These are phyloP conservation scores for Hyaloscypha bicolor DNA, from an alignment of 495 filamentous ascomycete genomes.

Conservation along the genomic window DNA sequence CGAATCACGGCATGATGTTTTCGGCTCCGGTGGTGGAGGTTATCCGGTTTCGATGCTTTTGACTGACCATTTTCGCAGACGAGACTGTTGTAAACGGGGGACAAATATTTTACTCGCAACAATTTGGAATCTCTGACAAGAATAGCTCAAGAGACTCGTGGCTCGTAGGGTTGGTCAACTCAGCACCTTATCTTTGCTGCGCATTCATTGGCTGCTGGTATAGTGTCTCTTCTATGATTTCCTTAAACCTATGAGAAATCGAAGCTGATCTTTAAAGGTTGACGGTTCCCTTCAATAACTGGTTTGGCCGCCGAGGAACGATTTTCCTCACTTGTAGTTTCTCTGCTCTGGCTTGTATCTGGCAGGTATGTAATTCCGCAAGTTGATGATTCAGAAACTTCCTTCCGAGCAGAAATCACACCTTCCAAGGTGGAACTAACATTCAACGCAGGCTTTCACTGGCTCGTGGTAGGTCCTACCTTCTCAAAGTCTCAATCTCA, in stretches of 20 bases:
- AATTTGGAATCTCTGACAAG: conserved; percentile 34
- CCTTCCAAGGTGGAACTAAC: too few species aligned
- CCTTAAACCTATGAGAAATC: too few species aligned
- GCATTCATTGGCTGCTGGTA: conserved; percentile 60
- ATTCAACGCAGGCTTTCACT: too few species aligned
- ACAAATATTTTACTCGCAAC: conserved; percentile 17
- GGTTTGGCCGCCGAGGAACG: conserved; percentile 79
- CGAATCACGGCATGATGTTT: too few species aligned
- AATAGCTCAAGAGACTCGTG: conserved; percentile 59
- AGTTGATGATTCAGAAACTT: conserved; percentile 32
- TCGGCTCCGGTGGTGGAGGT: too few species aligned
- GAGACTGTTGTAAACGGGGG: conserved; percentile 29
- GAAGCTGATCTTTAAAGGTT: conserved; percentile 35
- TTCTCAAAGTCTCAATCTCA: too few species aligned
- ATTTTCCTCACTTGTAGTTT: conserved; percentile 77
- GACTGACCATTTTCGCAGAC: conserved; percentile 4
- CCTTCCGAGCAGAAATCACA: too few species aligned
- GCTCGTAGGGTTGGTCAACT: conserved; percentile 65
- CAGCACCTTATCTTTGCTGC: conserved; percentile 44
- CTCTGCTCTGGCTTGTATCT: conserved; percentile 70
- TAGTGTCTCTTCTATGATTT: conserved; percentile 35
- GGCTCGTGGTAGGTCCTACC: too few species aligned
- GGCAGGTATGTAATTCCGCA: conserved; percentile 72
- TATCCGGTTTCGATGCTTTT: not conserved
- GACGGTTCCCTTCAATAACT: conserved; percentile 77